Conservation (phyloP, 2,329 filamentous ascomycete genomes). For the Cryphonectria naterciae region DNA sequence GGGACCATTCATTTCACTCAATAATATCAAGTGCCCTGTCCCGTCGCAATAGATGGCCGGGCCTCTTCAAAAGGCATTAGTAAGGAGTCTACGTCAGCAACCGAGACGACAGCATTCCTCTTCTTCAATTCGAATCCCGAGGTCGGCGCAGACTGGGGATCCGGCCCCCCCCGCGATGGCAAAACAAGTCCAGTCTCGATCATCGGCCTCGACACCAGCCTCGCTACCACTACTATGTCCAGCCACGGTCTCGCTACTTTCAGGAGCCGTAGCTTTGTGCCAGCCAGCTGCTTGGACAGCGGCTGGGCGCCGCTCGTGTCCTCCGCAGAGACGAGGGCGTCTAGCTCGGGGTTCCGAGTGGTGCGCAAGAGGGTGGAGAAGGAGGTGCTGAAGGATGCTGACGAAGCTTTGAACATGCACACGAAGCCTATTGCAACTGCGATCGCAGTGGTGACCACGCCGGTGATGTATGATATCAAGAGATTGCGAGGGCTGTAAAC, state of each 20-base stretch:
- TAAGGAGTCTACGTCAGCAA: neutral
- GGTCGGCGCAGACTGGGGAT: neutral
- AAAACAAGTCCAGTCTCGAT: neutral
- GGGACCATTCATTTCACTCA: neutral
- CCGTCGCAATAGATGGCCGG: neutral
- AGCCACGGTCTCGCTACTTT: neutral
- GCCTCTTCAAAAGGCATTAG: neutral
- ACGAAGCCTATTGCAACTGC: too few species aligned
- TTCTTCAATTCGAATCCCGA: neutral
- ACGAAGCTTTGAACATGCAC: neutral
- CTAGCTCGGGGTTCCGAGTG: neutral
- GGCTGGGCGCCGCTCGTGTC: neutral
- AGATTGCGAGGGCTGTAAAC: neutral
- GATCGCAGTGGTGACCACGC: neutral
- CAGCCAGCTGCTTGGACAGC: neutral
- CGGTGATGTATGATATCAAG: conserved; percentile 1
- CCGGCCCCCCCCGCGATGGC: neutral
- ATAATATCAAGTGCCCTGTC: neutral
- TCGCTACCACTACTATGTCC: neutral
- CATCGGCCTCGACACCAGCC: neutral
- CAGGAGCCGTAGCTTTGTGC: neutral
- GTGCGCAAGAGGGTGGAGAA: conserved; percentile 7
- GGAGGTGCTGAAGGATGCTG: neutral
- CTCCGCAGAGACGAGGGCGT: conserved; percentile 5
- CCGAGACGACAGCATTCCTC: neutral